Evolutionary conservation across 2,329 filamentous ascomycete genomes (phyloP), one percentile per base, ranked within the genome.

Genomic region (Claviceps monticola): DNA sequence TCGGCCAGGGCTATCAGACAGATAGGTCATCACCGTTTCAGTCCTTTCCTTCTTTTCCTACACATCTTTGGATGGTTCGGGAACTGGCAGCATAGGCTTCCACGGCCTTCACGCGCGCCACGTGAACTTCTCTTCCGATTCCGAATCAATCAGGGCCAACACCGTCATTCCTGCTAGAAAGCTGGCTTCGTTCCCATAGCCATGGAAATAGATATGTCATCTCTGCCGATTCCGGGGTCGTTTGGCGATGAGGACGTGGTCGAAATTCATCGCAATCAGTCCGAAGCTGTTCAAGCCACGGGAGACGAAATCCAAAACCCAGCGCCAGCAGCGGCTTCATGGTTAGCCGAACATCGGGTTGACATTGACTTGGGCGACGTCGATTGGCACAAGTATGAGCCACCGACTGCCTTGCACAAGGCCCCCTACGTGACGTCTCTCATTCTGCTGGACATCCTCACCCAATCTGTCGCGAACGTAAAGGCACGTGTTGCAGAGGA

Each of bases 341-440:
- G 60, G 59, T 57, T 53, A 4, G 52, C 43, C 17, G 58, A 59
- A n/a, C 59, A 57, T n/a, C 42, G 60, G 36, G 29, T 54, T 26
- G 53, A 60, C 2, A 56, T 61, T 23, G 60, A 65, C 16, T 54
- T 61, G 45, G 52, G 56, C 3, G 56, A 62, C 2, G 62, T 69
- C 37, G 69, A 74, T 57, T 78, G 75, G 72, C 68, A 64, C 39
- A 61, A 66, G 49, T 76, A 74, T 55, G 66, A 69, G 2, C 73
- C 74, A 4, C 76, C 76, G 0, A 56, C 60, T 11, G 68, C 66
- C 0, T 60, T 80, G 6, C 62, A 53, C 4, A 64, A 68, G 34
- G 58, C 64, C 0, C 64, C 68, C 16, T 67, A 68, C 39, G 57
- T 67, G 50, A 66, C 66, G 0, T 69, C 71, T 2, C 65, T 71